These are phyloP conservation scores for Fraxinus greggii DNA, from an alignment of 305 asterid species.

Conservation along the genomic window DNA sequence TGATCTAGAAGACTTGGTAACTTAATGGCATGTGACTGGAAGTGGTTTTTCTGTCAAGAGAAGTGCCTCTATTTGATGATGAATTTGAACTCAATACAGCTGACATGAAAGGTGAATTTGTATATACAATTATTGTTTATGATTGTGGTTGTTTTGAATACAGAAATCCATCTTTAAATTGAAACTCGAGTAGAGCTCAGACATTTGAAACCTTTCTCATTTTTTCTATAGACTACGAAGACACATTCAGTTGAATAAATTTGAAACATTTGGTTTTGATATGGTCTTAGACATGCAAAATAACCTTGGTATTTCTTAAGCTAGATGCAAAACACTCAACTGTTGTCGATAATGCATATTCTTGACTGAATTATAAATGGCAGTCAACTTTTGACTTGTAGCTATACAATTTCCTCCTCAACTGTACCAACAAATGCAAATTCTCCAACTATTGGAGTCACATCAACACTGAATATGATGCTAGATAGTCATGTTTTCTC, in stretches of 20 bases:
- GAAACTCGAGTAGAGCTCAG: background rate
- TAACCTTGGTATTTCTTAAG: background rate
- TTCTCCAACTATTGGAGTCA: background rate
- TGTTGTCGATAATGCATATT: too few species aligned
- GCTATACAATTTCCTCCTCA: background rate
- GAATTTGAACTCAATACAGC: background rate
- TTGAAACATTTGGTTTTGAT: background rate
- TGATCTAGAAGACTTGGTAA: background rate
- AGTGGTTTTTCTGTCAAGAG: background rate
- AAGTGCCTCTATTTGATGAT: background rate
- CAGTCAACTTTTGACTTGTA: background rate
- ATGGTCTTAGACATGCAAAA: background rate
- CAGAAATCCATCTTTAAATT: background rate
- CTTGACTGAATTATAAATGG: background rate
- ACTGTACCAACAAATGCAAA: too few species aligned
- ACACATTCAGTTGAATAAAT: background rate
- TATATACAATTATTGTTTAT: background rate
- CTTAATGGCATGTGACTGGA: background rate
- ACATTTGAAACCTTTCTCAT: background rate
- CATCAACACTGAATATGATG: background rate
- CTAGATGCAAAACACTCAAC: background rate
- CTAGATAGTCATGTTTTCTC: background rate
- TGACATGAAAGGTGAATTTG: background rate
- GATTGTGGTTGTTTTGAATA: background rate
- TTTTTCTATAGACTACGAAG: background rate